Evolutionary conservation across 768 basidiomycete genomes (phyloP).

Genomic region (Hypholoma sublateritium): DNA sequence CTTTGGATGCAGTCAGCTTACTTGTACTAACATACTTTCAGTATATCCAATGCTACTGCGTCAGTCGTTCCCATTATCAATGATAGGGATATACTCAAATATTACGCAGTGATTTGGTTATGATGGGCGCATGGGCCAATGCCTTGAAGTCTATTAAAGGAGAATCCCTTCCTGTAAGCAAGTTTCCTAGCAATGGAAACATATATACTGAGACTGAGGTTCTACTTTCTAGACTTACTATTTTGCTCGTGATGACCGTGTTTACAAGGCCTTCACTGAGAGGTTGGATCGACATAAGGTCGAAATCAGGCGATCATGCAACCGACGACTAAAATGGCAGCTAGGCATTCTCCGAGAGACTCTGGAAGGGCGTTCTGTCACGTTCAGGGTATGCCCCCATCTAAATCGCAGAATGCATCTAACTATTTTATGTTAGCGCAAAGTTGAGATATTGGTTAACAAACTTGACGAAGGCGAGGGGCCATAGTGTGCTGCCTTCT

Average conservation of each 20-base stretch:
- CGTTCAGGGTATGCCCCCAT: constrained; percentile 55
- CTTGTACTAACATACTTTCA: constrained; percentile 24
- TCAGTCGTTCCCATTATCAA: constrained; percentile 15
- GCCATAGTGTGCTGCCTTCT: constrained; percentile 28
- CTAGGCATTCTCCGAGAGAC: constrained; percentile 59
- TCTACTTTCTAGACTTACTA: constrained; percentile 64
- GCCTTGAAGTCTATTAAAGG: constrained; percentile 57
- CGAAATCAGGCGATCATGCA: constrained; percentile 47
- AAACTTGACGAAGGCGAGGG: constrained; percentile 68
- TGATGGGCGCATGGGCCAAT: constrained; percentile 80
- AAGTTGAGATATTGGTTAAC: constrained; percentile 59
- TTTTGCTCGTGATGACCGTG: constrained; percentile 91
- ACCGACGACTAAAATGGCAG: constrained; percentile 69
- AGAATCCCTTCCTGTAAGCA: constrained; percentile 70
- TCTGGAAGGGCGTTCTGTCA: constrained; percentile 65
- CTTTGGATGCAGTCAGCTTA: not conserved
- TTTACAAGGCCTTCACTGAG: constrained; percentile 69
- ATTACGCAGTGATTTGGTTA: constrained; percentile 58
- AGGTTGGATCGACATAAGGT: constrained; percentile 41
- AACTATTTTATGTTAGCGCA: constrained; percentile 37
- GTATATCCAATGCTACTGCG: constrained; percentile 86
- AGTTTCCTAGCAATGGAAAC: not conserved
- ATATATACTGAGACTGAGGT: not conserved
- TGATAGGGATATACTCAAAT: not conserved
- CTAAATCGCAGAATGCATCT: not conserved